Evolutionary conservation across 2,329 filamentous ascomycete species (phyloP).

Genomic region (Aspergillus tubingensis): DNA sequence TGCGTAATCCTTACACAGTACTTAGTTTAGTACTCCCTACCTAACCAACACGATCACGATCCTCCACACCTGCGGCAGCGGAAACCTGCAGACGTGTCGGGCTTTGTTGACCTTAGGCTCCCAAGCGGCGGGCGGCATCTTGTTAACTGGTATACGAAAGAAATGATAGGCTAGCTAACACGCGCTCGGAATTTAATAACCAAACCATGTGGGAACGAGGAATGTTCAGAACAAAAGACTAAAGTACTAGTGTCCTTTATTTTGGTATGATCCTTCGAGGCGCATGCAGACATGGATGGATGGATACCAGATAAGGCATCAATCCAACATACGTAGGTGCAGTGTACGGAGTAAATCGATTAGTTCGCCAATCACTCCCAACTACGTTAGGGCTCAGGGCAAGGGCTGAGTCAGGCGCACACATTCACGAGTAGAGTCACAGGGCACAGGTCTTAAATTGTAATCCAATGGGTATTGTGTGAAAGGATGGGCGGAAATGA

Average conservation of each 20-base stretch:
- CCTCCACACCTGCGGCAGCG: background rate
- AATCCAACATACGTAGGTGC: background rate
- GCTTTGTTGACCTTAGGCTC: no score
- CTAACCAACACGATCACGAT: background rate
- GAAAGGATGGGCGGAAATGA: background rate
- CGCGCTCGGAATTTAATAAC: background rate
- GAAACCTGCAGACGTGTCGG: background rate
- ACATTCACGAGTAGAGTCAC: conserved; percentile 6
- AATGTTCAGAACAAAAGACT: background rate
- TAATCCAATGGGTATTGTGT: background rate
- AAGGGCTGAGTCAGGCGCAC: conserved; percentile 15
- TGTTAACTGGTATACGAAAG: background rate
- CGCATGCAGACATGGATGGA: background rate
- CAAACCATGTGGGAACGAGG: background rate
- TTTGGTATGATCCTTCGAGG: background rate
- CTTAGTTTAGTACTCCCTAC: background rate
- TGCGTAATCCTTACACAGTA: background rate
- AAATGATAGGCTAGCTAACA: background rate
- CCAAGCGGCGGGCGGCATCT: no score
- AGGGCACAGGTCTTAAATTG: background rate
- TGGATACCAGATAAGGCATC: background rate
- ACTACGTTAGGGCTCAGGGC: conserved; percentile 16
- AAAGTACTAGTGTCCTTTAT: background rate
- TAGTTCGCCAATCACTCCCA: background rate
- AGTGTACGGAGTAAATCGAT: background rate